Base-by-base conservation (phyloP, 2,329 filamentous ascomycete genomes). In the Gnomoniopsis sp. region DNA sequence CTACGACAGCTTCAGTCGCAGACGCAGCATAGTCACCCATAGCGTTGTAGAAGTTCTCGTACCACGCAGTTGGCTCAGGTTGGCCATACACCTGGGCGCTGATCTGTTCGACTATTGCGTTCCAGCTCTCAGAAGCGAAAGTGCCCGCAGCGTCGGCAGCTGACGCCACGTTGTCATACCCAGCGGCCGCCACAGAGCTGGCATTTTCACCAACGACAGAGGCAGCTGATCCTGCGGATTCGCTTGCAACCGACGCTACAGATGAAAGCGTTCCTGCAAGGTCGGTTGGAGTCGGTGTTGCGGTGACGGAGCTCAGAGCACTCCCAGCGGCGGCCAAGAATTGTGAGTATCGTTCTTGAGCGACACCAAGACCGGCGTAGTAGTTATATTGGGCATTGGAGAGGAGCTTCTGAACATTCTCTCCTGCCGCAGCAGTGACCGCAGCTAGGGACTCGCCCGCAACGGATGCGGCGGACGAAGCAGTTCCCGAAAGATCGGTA, bases 341-440 rank as follows among this genome's bases (percentile, higher is more conserved):
- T 52, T 88, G 87, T 6, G 87, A 86, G 71, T 95, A 95, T 41
- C 88, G 85, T 47, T 87, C 90, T 67, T 96, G 88, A 1, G 91
- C 91, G 48, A 91, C 72, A 30, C 91, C 91, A 23, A 95, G 73
- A 12, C 88, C 90, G 63, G 91, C 88, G 65, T 91, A 93, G 72
- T 93, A 93, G 68, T 85, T 82, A 65, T 81, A 74, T 65, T 79
- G 82, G 49, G 83, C 88, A 76, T 79, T 87, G 69, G 78, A 84
- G 69, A 76, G 84, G 74, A 79, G 82, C 77, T 74, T 87, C 72
- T 75, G 87, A 61, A 71, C 81, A 71, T 69, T 74, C 59, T 74
- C 73, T 14, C 74, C 66, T 0, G 79, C 75, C 3, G 58, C 61
- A 6, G 61, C 55, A 17, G 61, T 62, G 47, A 38, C 60, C 21